Percentiles rank a stretch among this genome's conserved stretches.
Conservation (phyloP, 2,329 filamentous ascomycete genomes). For the Pochonia chlamydosporia region DNA sequence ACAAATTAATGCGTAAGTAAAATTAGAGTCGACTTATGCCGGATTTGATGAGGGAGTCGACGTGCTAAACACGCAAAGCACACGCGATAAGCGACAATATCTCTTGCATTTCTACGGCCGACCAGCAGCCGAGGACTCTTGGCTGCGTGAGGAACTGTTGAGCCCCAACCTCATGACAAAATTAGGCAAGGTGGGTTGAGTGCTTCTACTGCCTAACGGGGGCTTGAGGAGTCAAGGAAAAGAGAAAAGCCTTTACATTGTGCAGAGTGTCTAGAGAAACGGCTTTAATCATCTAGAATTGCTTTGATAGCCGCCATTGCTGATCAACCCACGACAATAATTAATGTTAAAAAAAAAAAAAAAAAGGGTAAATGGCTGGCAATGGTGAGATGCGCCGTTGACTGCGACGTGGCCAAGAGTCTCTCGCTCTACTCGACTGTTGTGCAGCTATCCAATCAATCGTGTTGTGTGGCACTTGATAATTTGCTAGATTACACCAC, state of each 20-base stretch:
- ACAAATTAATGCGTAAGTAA: constrained; percentile 3
- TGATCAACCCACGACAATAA: constrained; percentile 1
- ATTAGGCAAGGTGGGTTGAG: background rate
- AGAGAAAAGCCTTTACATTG: constrained; percentile 1
- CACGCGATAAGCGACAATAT: constrained; percentile 2
- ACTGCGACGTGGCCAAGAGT: background rate
- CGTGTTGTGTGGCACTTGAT: too few relatives aligned
- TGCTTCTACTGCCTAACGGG: background rate
- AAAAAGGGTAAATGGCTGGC: background rate
- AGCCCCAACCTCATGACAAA: background rate
- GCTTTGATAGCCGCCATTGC: background rate
- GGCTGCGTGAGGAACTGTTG: constrained; percentile 1
- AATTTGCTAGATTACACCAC: background rate
- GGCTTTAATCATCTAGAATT: background rate
- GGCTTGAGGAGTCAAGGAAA: background rate
- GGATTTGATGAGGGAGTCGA: constrained; percentile 4
- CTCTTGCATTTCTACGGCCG: constrained; percentile 5
- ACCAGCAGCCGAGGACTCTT: constrained; percentile 4
- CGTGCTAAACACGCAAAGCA: constrained; percentile 3
- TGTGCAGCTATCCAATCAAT: constrained; percentile 1
- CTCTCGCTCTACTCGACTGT: too few relatives aligned
- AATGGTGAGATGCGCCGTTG: background rate
- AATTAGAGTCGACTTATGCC: constrained; percentile 4
- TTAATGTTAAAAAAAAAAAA: background rate
- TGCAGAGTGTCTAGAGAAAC: background rate